These are phyloP conservation scores for Nothopassalora personata DNA, from an alignment of 2,329 filamentous ascomycete species.

Conservation along the genomic window DNA sequence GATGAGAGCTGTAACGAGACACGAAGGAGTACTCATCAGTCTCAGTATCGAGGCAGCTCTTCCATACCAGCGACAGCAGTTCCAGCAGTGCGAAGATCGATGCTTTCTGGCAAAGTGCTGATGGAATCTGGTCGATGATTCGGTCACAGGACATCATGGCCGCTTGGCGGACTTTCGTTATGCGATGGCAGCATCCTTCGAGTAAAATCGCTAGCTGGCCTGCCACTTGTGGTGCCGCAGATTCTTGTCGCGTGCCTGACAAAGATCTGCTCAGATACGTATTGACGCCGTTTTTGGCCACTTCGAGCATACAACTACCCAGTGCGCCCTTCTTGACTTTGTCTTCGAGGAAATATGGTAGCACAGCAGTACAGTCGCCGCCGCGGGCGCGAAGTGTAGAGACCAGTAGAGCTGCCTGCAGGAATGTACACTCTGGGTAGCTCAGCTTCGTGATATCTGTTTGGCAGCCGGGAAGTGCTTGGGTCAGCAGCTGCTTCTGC, in stretches of 20 bases:
- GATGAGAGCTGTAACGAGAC: constrained; percentile 69
- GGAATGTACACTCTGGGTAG: constrained; percentile 86
- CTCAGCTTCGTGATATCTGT: constrained; percentile 74
- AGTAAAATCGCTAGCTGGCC: constrained; percentile 81
- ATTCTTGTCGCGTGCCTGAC: constrained; percentile 64
- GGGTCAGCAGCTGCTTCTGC: constrained; percentile 72
- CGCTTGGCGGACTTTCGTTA: constrained; percentile 83
- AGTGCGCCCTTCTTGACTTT: constrained; percentile 62
- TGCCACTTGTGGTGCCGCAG: constrained; percentile 88
- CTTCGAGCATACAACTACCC: constrained; percentile 58
- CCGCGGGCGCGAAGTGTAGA: constrained; percentile 81
- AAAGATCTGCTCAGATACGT: constrained; percentile 74
- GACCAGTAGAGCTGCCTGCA: constrained; percentile 84
- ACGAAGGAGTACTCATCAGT: constrained; percentile 88
- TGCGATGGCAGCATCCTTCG: constrained; percentile 85
- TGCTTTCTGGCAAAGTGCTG: constrained; percentile 79
- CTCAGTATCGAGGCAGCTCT: constrained; percentile 86
- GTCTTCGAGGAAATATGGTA: constrained; percentile 92
- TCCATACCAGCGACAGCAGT: constrained; percentile 89
- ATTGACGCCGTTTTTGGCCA: constrained; percentile 65
- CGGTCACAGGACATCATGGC: constrained; percentile 78
- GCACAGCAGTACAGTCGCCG: constrained; percentile 82
- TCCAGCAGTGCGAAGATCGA: constrained; percentile 92
- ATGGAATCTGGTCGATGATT: constrained; percentile 79
- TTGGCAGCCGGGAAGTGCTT: constrained; percentile 69